Percentiles rank a stretch among this genome's conserved stretches.
These are phyloP conservation scores for Peronospora farinosa DNA, from an alignment of 352 stramenopile genomes.

Conservation along the genomic window DNA sequence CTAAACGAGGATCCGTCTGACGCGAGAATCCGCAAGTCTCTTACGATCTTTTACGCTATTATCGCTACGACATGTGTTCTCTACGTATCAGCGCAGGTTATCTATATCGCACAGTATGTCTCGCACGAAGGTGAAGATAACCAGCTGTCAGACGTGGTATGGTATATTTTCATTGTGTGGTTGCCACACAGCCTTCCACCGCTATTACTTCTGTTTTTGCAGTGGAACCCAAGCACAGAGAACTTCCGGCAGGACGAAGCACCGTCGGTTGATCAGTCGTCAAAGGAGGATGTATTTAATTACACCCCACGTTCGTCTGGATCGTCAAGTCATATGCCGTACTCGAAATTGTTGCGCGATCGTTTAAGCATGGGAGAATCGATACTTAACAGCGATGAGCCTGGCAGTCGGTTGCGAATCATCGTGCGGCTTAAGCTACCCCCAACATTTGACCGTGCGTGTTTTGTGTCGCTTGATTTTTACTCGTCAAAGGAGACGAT, in stretches of 20 bases:
- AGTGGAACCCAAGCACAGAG: constrained; percentile 82
- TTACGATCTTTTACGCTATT: constrained; percentile 86
- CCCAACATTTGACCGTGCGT: constrained; percentile 64
- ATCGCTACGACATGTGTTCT: constrained; percentile 83
- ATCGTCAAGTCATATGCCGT: constrained; percentile 77
- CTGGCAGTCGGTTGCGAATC: constrained; percentile 70
- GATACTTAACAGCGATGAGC: constrained; percentile 74
- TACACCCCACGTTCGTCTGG: constrained; percentile 69
- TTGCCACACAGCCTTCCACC: constrained; percentile 68
- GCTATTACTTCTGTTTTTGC: constrained; percentile 72
- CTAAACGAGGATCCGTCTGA: constrained; percentile 81
- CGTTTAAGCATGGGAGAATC: constrained; percentile 72
- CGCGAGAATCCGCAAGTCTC: constrained; percentile 70
- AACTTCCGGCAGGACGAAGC: constrained; percentile 53
- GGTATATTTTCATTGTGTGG: constrained; percentile 87
- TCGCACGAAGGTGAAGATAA: constrained; percentile 46
- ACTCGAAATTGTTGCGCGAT: constrained; percentile 66
- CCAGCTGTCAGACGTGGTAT: constrained; percentile 74
- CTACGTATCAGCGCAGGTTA: constrained; percentile 83
- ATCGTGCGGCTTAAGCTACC: constrained; percentile 82
- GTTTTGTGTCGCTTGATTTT: constrained; percentile 81
- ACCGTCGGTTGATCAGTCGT: constrained; percentile 54
- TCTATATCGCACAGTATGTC: constrained; percentile 83
- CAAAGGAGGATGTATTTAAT: constrained; percentile 83
- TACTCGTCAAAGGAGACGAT: constrained; percentile 71